These are phyloP conservation scores for Grammothele lineata DNA, from an alignment of 768 basidiomycete genomes.

Conservation along the genomic window DNA sequence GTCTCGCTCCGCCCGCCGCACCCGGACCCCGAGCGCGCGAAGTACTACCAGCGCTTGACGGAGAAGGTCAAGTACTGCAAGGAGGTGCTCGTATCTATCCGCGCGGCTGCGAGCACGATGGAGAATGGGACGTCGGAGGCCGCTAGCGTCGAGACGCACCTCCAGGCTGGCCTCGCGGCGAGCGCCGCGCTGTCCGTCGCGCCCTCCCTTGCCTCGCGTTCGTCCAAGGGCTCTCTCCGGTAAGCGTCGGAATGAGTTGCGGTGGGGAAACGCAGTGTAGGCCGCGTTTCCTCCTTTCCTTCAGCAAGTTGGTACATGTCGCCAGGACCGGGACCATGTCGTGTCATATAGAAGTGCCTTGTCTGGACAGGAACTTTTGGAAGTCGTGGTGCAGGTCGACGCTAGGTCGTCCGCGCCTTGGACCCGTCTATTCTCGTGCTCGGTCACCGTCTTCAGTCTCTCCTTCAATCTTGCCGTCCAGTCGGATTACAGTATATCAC, in stretches of 20 bases:
- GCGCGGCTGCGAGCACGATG: slow-evolving; percentile 35
- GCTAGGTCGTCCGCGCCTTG: slow-evolving; percentile 4
- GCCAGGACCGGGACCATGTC: no score
- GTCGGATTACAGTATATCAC: no score
- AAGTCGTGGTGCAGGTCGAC: background rate
- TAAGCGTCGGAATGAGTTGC: background rate
- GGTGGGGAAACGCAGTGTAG: background rate
- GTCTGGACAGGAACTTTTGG: background rate
- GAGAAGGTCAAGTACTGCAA: slow-evolving; percentile 86
- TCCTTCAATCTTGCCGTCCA: no score
- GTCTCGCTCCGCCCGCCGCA: slow-evolving; percentile 38
- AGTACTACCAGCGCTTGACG: slow-evolving; percentile 59
- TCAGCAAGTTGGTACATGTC: background rate
- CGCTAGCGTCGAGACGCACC: background rate
- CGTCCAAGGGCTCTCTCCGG: background rate
- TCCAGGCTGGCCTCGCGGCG: background rate
- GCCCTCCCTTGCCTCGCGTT: background rate
- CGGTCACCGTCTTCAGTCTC: no score
- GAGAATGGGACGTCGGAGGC: background rate
- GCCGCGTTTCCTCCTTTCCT: background rate
- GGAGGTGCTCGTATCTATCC: slow-evolving; percentile 74
- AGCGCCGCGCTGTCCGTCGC: background rate
- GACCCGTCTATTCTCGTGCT: no score
- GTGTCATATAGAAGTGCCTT: no score
- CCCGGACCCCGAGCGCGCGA: slow-evolving; percentile 50